Conservation (phyloP, 805 yeast genomes). For the Myxozyma lipomycoides region DNA sequence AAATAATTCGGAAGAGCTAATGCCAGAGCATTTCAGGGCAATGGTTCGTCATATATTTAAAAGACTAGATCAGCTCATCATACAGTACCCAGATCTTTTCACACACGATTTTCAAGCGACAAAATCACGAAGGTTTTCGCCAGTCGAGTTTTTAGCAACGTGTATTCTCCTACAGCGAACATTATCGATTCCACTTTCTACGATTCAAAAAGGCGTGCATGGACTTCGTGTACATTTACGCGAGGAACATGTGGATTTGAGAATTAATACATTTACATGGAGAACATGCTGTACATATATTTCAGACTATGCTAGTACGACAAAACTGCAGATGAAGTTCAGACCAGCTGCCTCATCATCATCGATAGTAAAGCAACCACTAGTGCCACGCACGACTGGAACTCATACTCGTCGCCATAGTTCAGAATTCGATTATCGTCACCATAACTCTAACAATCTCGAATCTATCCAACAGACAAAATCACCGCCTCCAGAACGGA, state of each 20-base stretch:
- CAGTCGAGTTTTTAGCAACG: conserved; percentile 1
- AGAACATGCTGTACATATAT: neutral
- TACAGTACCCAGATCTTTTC: neutral
- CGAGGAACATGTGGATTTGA: neutral
- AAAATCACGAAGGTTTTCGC: neutral
- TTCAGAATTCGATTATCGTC: no score
- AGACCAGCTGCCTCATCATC: no score
- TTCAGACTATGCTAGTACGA: neutral
- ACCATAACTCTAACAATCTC: no score
- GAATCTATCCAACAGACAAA: no score
- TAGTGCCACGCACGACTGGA: no score
- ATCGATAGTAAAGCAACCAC: no score
- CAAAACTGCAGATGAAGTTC: neutral
- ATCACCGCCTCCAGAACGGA: no score
- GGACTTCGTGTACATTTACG: neutral
- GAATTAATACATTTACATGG: neutral
- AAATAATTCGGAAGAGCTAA: neutral
- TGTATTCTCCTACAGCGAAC: neutral
- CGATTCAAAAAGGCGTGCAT: neutral
- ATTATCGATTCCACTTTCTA: neutral
- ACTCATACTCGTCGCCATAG: no score
- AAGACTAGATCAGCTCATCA: neutral
- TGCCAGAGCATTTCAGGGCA: neutral
- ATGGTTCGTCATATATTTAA: neutral
- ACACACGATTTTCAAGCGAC: neutral